Evolutionary conservation across 2,329 filamentous ascomycete species (phyloP).

Genomic region (Scedosporium apiospermum): DNA sequence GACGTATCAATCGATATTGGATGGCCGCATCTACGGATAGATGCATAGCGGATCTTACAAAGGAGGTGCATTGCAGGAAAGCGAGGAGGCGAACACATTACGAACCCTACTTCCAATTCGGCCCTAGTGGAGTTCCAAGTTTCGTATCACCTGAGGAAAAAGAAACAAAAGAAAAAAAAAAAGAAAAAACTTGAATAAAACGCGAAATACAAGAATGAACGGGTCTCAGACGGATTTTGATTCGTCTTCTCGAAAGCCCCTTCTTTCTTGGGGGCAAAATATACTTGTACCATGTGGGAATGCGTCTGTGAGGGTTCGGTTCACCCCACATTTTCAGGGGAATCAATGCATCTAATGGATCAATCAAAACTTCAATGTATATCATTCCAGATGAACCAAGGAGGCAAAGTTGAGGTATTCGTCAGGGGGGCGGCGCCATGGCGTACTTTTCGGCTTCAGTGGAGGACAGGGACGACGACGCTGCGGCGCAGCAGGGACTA

Average conservation of each 20-base stretch:
- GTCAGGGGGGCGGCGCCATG: neutral
- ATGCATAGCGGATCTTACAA: neutral
- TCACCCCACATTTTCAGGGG: neutral
- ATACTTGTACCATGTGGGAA: no score
- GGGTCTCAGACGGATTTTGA: neutral
- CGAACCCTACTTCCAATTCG: neutral
- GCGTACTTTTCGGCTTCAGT: neutral
- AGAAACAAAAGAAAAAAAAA: neutral
- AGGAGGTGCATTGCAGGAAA: neutral
- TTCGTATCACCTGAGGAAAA: neutral
- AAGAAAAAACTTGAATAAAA: neutral
- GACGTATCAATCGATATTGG: no score
- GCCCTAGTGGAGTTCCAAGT: neutral
- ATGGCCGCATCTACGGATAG: neutral
- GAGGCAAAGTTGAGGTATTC: neutral
- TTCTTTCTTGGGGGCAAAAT: no score
- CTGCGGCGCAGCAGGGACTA: no score
- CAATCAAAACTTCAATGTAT: neutral
- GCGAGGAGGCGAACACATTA: neutral
- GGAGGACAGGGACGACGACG: no score
- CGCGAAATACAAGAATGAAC: neutral
- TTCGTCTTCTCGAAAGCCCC: neutral
- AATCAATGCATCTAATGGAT: neutral
- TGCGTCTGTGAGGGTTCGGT: neutral
- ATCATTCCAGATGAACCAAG: neutral